Percentiles rank a stretch among this genome's conserved stretches.
Evolutionary conservation across 345 rosid species (phyloP).

Genomic region (Boechera divaricarpa): DNA sequence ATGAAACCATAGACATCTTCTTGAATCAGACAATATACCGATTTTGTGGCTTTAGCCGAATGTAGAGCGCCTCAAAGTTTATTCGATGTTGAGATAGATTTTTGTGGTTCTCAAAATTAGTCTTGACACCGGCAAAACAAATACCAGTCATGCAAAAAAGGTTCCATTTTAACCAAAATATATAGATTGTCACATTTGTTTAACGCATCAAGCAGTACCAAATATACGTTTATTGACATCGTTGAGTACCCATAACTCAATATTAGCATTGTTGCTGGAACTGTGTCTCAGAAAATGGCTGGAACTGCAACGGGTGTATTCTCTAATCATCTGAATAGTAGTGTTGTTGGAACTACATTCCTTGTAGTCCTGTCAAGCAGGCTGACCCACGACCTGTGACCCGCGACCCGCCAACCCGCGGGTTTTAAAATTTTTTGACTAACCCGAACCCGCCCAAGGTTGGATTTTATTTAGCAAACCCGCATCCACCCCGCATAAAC

Average conservation of each 20-base stretch:
- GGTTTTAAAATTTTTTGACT: too few species aligned
- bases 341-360: neutral
- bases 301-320: neutral
- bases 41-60: neutral
- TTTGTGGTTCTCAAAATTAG: conserved; percentile 4
- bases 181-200: neutral
- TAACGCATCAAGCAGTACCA: neutral
- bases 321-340: neutral
- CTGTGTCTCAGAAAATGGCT: too few species aligned
- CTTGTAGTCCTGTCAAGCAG: too few species aligned
- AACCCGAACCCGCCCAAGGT: too few species aligned
- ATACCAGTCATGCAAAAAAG: neutral
- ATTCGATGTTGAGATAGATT: neutral
- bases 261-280: neutral
- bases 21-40: neutral
- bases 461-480: too few species aligned
- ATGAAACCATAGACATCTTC: neutral
- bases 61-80: neutral
- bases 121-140: conserved; percentile 3
- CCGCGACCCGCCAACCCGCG: too few species aligned
- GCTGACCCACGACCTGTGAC: too few species aligned
- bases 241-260: neutral
- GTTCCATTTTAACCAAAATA: neutral
- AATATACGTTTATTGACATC: neutral
- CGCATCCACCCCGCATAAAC: too few species aligned